Base-by-base conservation (phyloP, 208 protist genomes). In the Spongospora subterranea region DNA sequence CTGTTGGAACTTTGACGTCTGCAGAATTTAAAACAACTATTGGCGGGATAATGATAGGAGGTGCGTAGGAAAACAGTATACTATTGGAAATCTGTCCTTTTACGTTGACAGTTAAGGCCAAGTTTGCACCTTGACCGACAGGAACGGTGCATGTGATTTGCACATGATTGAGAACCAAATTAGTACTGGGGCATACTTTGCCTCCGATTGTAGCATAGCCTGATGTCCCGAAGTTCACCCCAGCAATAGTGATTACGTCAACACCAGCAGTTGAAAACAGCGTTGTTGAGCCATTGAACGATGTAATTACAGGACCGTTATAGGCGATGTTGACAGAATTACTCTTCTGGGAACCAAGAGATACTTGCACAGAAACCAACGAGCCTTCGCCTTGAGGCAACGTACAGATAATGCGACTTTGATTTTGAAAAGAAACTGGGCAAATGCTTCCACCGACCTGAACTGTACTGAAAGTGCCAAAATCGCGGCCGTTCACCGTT, bases 81-180 rank as follows among this genome's bases (percentile, higher is more conserved):
- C 11, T 24, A 11, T 1, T 50, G 11, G 88, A 46, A 13, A 43
- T 89, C 88, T 64, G 45, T 13, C 45, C 40, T 40, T n/a, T 43
- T 13, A 89, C 45, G 41, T n/a, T 89, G 20, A 89, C 88, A 35
- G 50, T 46, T 11, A 89, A n/a, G 88, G 45, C 29, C 29, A 64
- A 43, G 41, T n/a, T 46, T 13, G 20, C 45, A 1, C 88, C 88
- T 24, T 60, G 45, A 46, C 88, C 88, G 29, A 43, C 13, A 1
- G 88, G 88, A 20, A 60, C 46, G 11, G 88, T 35, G 41, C 88
- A 89, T 32, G 39, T n/a, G 40, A 89, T 32, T 35, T 89, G 88
- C 11, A 13, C 46, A 43, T 24, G 32, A 13, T 40, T 64, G 32
- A 60, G 88, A 29, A 60, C 50, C 50, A 60, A 24, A 6, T 60